Evolutionary conservation across 169 alveolate species (phyloP).

Genomic region (Plasmodium blacklocki): DNA sequence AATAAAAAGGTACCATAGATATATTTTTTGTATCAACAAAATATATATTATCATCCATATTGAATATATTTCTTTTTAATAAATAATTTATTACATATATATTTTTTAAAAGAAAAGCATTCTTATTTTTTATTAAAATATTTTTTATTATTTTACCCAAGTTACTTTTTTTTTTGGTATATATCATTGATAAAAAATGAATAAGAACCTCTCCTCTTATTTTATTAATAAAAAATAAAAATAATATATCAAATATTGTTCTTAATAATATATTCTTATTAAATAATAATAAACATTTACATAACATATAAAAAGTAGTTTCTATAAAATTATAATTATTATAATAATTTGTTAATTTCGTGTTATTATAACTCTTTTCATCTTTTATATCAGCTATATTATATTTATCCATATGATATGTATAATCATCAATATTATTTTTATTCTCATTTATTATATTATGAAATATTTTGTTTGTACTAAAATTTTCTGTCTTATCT

Average conservation of each 20-base stretch:
- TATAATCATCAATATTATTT: background rate
- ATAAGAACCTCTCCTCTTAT: constrained; percentile 3
- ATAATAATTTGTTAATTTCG: constrained; percentile 15
- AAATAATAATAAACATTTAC: constrained; percentile 32
- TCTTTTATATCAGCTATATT: background rate
- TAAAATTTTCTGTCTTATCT: no score
- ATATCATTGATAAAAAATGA: constrained; percentile 12
- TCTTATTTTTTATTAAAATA: constrained; percentile 17
- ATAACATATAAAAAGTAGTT: constrained; percentile 34
- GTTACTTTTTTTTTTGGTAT: constrained; percentile 2
- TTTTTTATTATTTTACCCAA: constrained; percentile 28
- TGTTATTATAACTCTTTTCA: background rate
- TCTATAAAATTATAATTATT: constrained; percentile 13
- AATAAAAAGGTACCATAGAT: constrained; percentile 15
- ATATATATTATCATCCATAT: background rate
- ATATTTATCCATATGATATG: background rate
- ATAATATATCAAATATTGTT: constrained; percentile 40
- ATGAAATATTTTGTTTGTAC: background rate
- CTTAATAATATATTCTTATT: constrained; percentile 13
- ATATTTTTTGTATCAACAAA: background rate
- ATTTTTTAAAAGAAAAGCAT: background rate
- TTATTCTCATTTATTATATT: background rate
- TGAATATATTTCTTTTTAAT: constrained; percentile 12
- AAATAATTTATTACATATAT: constrained; percentile 37
- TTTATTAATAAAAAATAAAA: constrained; percentile 31